A percentile compares a stretch with the other conserved stretches of the same genome.
These are phyloP conservation scores for Trichosanthes truncata DNA, from an alignment of 306 rosid genomes.

Conservation along the genomic window DNA sequence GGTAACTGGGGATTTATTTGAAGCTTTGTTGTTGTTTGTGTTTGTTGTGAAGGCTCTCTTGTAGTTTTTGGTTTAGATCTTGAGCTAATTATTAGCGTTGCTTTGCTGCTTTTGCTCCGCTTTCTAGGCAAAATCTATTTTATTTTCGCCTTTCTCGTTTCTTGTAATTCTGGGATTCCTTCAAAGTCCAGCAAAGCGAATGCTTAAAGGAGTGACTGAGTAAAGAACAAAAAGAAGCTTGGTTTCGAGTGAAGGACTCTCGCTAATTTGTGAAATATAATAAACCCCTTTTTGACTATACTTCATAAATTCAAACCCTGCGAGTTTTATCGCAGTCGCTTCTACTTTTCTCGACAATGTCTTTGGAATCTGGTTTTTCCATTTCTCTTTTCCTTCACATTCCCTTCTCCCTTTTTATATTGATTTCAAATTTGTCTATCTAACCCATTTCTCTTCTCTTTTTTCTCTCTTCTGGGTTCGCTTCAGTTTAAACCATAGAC, in stretches of 20 bases:
- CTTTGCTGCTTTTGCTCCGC: slow-evolving; percentile 10
- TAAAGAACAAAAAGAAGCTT: slow-evolving; percentile 40
- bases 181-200: slow-evolving; percentile 20
- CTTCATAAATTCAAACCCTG: slow-evolving; percentile 32
- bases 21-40: background rate
- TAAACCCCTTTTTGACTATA: slow-evolving; percentile 28
- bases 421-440: slow-evolving; percentile 15
- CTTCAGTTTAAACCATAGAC: slow-evolving; percentile 13
- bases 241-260: slow-evolving; percentile 23
- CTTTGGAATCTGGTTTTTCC: slow-evolving; percentile 47
- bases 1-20: background rate
- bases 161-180: slow-evolving; percentile 16
- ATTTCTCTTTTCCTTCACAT: slow-evolving; percentile 15
- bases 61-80: slow-evolving; percentile 32
- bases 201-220: slow-evolving; percentile 21
- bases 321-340: slow-evolving; percentile 42
- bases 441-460: background rate
- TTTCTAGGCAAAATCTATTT: background rate
- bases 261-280: slow-evolving; percentile 17
- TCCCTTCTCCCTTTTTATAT: slow-evolving; percentile 14
- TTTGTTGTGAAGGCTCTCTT: background rate
- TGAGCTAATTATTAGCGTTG: slow-evolving; percentile 15
- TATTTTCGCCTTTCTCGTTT: background rate
- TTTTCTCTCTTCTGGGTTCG: slow-evolving; percentile 22
- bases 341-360: slow-evolving; percentile 60